Percentiles rank a stretch among this genome's conserved stretches.
Conservation (phyloP, 768 basidiomycete species). For the Russula sp. region DNA sequence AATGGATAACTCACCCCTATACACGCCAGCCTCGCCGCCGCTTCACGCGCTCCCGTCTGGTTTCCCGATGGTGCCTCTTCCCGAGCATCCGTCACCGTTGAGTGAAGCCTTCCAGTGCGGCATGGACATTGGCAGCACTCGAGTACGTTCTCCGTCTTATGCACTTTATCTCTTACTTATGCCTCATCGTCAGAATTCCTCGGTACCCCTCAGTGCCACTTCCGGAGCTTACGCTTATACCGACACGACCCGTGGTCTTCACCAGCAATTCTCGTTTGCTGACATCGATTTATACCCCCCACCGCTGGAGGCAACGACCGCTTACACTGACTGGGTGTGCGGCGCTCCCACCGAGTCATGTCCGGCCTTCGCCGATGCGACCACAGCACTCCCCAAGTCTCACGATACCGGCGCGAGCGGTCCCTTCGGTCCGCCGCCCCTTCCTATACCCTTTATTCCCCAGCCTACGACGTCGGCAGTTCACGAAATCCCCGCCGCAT, state of each 20-base stretch:
- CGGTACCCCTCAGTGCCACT: background rate
- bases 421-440: slow-evolving; percentile 7
- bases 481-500: slow-evolving; percentile 15
- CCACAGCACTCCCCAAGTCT: background rate
- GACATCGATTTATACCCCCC: slow-evolving; percentile 16
- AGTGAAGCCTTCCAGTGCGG: background rate
- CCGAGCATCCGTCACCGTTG: background rate
- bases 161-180: background rate
- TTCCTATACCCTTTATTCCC: slow-evolving; percentile 16
- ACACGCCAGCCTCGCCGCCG: slow-evolving; percentile 11
- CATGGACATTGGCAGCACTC: background rate
- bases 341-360: slow-evolving; percentile 5
- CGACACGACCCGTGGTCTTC: background rate
- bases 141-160: background rate
- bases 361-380: background rate
- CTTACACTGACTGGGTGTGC: slow-evolving; percentile 13
- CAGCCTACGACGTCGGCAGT: slow-evolving; percentile 3
- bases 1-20: slow-evolving; percentile 15
- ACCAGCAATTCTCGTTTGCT: slow-evolving; percentile 16
- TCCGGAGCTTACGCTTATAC: slow-evolving; percentile 12
- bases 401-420: slow-evolving; percentile 8
- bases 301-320: slow-evolving; percentile 9
- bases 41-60: background rate
- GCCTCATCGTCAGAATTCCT: background rate
- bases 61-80: slow-evolving; percentile 10